Percentiles rank a stretch among this genome's conserved stretches.
Conservation (phyloP, 345 rosid species). For the Populus pruinosa region DNA sequence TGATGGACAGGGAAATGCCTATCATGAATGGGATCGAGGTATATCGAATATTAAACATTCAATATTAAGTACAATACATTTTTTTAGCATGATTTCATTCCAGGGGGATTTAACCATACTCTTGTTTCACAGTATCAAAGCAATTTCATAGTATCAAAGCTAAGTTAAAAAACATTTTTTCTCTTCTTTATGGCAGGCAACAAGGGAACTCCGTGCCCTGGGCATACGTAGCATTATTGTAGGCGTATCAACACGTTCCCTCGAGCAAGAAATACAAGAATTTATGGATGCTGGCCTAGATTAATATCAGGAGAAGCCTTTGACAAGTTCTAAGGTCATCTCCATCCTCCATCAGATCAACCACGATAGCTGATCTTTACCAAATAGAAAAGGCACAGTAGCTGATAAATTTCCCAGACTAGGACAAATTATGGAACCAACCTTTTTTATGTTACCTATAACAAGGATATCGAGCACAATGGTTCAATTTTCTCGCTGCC, state of each 20-base stretch:
- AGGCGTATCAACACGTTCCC: slow-evolving; percentile 53
- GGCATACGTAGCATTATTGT: slow-evolving; percentile 62
- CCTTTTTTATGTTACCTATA: no score
- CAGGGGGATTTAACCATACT: no score
- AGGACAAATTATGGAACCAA: no score
- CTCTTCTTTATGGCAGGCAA: slow-evolving; percentile 42
- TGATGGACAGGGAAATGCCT: slow-evolving; percentile 94
- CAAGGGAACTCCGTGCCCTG: slow-evolving; percentile 60
- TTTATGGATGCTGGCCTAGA: slow-evolving; percentile 75
- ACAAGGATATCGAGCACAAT: no score
- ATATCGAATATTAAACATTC: background rate
- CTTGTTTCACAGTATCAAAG: background rate
- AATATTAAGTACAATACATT: no score
- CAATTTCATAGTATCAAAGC: background rate
- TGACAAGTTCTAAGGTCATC: slow-evolving; percentile 55
- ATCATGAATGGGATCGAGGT: slow-evolving; percentile 84
- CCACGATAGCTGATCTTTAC: background rate
- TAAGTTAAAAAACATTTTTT: no score
- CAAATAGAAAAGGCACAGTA: no score
- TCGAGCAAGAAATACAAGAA: slow-evolving; percentile 43
- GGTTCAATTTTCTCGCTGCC: no score
- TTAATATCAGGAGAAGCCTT: slow-evolving; percentile 76
- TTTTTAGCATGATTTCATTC: no score
- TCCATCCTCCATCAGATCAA: slow-evolving; percentile 34
- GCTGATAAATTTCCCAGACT: background rate